These are phyloP conservation scores for Phytopythium oedochilum DNA, from an alignment of 352 stramenopile genomes.

Conservation along the genomic window DNA sequence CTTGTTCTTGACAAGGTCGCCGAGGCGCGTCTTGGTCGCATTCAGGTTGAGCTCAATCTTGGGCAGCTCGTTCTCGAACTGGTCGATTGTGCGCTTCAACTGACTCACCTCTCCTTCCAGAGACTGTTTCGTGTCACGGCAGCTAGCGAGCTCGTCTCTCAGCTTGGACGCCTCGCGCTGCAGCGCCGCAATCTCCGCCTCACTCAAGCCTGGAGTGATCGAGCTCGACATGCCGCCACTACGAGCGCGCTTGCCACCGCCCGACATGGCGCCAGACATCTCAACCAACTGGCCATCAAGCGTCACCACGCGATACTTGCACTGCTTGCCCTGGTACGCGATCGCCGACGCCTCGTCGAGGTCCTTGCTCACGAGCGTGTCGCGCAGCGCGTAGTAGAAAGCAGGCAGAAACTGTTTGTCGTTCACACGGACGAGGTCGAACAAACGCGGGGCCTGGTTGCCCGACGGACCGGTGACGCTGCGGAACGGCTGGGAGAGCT, in stretches of 20 bases:
- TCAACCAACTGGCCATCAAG: slow-evolving; percentile 97
- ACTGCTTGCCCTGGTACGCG: slow-evolving; percentile 91
- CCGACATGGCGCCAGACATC: slow-evolving; percentile 98
- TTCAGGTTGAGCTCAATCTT: slow-evolving; percentile 87
- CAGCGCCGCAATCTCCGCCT: slow-evolving; percentile 58
- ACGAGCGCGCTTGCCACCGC: slow-evolving; percentile 92
- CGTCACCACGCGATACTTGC: slow-evolving; percentile 97
- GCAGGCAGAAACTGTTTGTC: slow-evolving; percentile 90
- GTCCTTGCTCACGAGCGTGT: slow-evolving; percentile 97
- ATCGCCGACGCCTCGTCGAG: slow-evolving; percentile 91
- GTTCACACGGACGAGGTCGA: slow-evolving; percentile 85
- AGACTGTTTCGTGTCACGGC: slow-evolving; percentile 57
- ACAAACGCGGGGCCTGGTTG: slow-evolving; percentile 62
- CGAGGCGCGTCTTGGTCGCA: slow-evolving; percentile 54
- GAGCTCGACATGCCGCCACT: slow-evolving; percentile 93
- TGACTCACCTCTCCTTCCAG: slow-evolving; percentile 85
- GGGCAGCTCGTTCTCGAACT: slow-evolving; percentile 87
- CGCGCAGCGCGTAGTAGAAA: slow-evolving; percentile 95
- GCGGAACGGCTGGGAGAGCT: slow-evolving; percentile 65
- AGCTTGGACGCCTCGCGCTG: slow-evolving; percentile 49
- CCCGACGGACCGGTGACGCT: slow-evolving; percentile 39
- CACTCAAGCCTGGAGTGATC: slow-evolving; percentile 43
- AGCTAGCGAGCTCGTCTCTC: slow-evolving; percentile 42
- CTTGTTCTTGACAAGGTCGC: slow-evolving; percentile 58
- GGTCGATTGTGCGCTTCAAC: slow-evolving; percentile 85